Evolutionary conservation across 768 basidiomycete genomes (phyloP).

Genomic region (Mycena alexandri): DNA sequence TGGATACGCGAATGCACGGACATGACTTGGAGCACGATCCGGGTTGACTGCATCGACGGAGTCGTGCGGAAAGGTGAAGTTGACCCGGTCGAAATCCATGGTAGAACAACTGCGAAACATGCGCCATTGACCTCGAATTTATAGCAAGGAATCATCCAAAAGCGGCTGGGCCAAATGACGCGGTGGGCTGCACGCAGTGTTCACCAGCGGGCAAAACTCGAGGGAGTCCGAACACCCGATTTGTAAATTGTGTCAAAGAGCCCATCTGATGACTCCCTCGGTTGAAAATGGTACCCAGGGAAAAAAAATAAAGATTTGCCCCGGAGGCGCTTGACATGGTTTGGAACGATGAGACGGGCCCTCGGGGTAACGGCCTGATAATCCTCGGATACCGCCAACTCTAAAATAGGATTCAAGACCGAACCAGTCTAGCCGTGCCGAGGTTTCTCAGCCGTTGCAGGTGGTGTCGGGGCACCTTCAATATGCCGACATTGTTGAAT

Average conservation of each 20-base stretch:
- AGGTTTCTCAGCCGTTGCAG: conserved; percentile 21
- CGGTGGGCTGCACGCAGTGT: neutral
- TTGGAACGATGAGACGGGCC: neutral
- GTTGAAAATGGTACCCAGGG: neutral
- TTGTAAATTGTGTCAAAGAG: conserved; percentile 14
- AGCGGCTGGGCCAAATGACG: conserved; percentile 11
- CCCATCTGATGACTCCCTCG: neutral
- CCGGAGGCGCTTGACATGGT: neutral
- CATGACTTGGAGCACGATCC: conserved; percentile 16
- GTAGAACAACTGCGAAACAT: conserved; percentile 1
- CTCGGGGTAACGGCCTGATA: conserved; percentile 27
- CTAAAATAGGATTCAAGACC: conserved; percentile 3
- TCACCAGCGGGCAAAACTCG: conserved; percentile 26
- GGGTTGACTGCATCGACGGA: conserved; percentile 12
- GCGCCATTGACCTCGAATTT: conserved; percentile 13
- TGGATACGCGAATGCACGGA: conserved; percentile 25
- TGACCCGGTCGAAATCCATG: conserved; percentile 23
- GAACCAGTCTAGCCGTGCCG: neutral
- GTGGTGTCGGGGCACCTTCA: neutral
- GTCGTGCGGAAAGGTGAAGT: neutral
- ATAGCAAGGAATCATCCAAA: conserved; percentile 9
- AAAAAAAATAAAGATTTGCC: neutral
- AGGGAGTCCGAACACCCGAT: conserved; percentile 32
- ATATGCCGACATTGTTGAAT: too few species aligned
- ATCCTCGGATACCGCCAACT: conserved; percentile 23